These are phyloP conservation scores for Globisporangium okanoganense DNA, from an alignment of 352 stramenopile species.

Conservation along the genomic window DNA sequence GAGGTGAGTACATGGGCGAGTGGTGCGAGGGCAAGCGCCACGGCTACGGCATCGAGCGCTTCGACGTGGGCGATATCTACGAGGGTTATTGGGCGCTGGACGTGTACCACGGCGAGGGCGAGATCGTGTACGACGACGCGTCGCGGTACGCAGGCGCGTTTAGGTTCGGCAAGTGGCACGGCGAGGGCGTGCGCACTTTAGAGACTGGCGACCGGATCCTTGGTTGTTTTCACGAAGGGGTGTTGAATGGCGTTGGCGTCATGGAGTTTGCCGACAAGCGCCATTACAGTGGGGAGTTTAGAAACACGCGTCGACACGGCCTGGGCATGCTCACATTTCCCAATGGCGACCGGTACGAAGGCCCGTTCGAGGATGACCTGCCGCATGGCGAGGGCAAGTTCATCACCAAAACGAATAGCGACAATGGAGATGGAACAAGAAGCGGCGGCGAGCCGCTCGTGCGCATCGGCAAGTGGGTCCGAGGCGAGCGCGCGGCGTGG, in stretches of 20 bases:
- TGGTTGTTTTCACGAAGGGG: slow-evolving; percentile 51
- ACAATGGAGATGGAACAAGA: slow-evolving; percentile 7
- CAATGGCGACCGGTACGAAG: slow-evolving; percentile 90
- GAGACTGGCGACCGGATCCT: slow-evolving; percentile 56
- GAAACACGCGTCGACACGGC: slow-evolving; percentile 60
- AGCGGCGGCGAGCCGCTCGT: slow-evolving; percentile 52
- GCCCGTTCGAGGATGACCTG: slow-evolving; percentile 80
- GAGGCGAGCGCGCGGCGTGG: slow-evolving; percentile 62
- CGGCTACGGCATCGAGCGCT: slow-evolving; percentile 79
- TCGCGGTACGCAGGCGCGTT: slow-evolving; percentile 70
- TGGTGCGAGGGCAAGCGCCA: slow-evolving; percentile 78
- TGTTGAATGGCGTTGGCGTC: slow-evolving; percentile 48
- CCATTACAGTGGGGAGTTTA: slow-evolving; percentile 65
- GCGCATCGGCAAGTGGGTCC: slow-evolving; percentile 54
- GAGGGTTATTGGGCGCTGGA: slow-evolving; percentile 75
- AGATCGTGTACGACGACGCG: slow-evolving; percentile 61
- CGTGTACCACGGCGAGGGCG: slow-evolving; percentile 60
- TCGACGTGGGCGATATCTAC: slow-evolving; percentile 69
- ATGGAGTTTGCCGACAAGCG: slow-evolving; percentile 69
- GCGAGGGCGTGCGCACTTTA: slow-evolving; percentile 55
- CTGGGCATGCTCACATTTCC: slow-evolving; percentile 78
- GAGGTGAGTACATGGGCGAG: slow-evolving; percentile 76
- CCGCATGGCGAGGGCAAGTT: slow-evolving; percentile 83
- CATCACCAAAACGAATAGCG: slow-evolving; percentile 26
- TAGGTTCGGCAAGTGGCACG: slow-evolving; percentile 68